Conservation (phyloP, 2,329 filamentous ascomycete species). For the Cucurbitaria berberidis region DNA sequence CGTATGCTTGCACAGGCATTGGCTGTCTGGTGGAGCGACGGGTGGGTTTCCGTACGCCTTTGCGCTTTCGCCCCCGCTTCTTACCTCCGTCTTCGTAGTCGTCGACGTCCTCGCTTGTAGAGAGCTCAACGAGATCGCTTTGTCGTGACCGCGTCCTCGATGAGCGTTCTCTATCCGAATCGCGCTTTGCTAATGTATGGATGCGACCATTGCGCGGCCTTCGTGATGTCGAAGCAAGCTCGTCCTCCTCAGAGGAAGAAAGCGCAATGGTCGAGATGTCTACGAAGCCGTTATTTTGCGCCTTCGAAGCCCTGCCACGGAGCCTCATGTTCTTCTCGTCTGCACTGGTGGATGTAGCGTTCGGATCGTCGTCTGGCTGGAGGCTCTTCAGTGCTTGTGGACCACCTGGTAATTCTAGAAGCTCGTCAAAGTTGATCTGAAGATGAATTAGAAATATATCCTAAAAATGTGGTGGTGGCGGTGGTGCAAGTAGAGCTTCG, state of each 20-base stretch:
- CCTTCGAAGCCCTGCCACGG: slow-evolving; percentile 22
- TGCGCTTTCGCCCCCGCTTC: slow-evolving; percentile 26
- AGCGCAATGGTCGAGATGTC: slow-evolving; percentile 38
- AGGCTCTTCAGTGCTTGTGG: slow-evolving; percentile 53
- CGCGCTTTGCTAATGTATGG: slow-evolving; percentile 10
- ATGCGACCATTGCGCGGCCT: slow-evolving; percentile 26
- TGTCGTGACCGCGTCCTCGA: slow-evolving; percentile 24
- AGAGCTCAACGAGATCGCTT: slow-evolving; percentile 18
- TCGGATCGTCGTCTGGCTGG: slow-evolving; percentile 33
- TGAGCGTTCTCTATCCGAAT: slow-evolving; percentile 8
- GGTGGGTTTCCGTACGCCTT: slow-evolving; percentile 26
- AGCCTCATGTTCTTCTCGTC: slow-evolving; percentile 31
- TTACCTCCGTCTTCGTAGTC: slow-evolving; percentile 17
- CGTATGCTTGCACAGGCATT: slow-evolving; percentile 12
- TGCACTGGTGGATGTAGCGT: slow-evolving; percentile 17
- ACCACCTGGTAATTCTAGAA: slow-evolving; percentile 56
- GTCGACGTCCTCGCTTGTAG: slow-evolving; percentile 26
- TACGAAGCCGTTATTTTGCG: slow-evolving; percentile 30
- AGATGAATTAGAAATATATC: neutral
- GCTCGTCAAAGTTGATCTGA: slow-evolving; percentile 55
- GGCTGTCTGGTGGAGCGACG: slow-evolving; percentile 39
- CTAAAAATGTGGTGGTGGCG: neutral
- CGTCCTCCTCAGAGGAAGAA: slow-evolving; percentile 41
- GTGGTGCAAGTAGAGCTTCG: neutral
- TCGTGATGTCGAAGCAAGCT: slow-evolving; percentile 10